Conservation (phyloP, 2,329 filamentous ascomycete species). For the Chrysosphaeria jannelii region DNA sequence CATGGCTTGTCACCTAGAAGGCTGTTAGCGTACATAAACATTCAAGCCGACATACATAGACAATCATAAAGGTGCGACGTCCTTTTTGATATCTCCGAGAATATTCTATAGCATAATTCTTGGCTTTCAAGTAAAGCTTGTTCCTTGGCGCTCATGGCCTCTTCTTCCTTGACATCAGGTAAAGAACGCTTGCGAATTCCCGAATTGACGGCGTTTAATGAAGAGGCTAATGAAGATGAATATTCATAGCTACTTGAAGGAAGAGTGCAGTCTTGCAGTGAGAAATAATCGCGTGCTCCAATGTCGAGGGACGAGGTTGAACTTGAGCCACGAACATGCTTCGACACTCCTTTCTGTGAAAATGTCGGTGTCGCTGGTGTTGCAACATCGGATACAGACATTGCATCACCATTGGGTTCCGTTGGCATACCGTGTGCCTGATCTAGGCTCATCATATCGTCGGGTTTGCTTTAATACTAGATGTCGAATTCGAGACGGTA, state of each 20-base stretch:
- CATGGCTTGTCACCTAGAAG: constrained; percentile 21
- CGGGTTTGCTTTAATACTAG: too few relatives aligned
- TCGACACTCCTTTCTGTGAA: constrained; percentile 15
- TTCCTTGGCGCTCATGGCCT: constrained; percentile 39
- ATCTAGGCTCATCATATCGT: too few relatives aligned
- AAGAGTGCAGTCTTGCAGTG: not conserved
- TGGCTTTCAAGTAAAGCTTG: not conserved
- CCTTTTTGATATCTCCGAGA: constrained; percentile 19
- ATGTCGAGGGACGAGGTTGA: constrained; percentile 53
- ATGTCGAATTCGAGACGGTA: too few relatives aligned
- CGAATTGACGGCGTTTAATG: constrained; percentile 21
- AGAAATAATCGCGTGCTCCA: constrained; percentile 15
- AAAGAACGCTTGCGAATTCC: constrained; percentile 52
- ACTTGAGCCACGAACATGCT: constrained; percentile 28
- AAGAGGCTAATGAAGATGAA: too few relatives aligned
- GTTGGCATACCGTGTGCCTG: too few relatives aligned
- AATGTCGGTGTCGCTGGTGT: constrained; percentile 45
- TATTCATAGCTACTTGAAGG: not conserved
- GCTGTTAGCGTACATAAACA: not conserved
- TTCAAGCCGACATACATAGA: constrained; percentile 35
- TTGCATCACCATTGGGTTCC: too few relatives aligned
- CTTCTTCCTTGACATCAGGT: constrained; percentile 67
- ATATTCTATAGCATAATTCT: not conserved
- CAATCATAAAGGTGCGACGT: constrained; percentile 27
- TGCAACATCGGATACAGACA: constrained; percentile 31